Evolutionary conservation across 352 stramenopile species (phyloP).

Genomic region (Thalassiosira mediterranea): DNA sequence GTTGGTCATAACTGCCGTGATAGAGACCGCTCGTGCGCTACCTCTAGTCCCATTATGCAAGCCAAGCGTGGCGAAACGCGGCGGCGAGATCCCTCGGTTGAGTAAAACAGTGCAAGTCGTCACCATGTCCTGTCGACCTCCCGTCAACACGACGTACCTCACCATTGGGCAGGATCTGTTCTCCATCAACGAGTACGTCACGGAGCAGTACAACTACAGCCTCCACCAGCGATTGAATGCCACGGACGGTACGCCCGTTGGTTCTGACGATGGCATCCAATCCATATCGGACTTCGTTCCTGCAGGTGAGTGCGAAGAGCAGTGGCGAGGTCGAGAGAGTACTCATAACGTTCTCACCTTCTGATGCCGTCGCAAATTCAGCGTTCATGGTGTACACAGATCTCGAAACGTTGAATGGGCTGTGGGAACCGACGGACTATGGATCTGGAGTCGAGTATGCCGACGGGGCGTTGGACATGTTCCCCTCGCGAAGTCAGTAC

Average conservation of each 20-base stretch:
- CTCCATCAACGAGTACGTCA: conserved; percentile 76
- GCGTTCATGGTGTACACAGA: conserved; percentile 77
- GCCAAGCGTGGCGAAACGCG: no score
- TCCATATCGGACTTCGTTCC: conserved; percentile 54
- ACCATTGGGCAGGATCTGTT: conserved; percentile 81
- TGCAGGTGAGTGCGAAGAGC: conserved; percentile 32
- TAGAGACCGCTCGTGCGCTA: no score
- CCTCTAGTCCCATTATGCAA: no score
- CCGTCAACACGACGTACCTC: conserved; percentile 62
- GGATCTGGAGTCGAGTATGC: conserved; percentile 80
- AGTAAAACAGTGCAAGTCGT: no score
- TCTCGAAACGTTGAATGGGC: conserved; percentile 63
- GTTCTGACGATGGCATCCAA: neutral
- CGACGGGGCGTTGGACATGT: conserved; percentile 45
- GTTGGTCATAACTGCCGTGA: no score
- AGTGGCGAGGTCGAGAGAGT: no score
- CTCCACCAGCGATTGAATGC: conserved; percentile 47
- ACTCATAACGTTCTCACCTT: no score
- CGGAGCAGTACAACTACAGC: conserved; percentile 72
- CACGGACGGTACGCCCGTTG: neutral
- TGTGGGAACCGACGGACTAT: conserved; percentile 74
- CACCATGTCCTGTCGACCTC: conserved; percentile 66
- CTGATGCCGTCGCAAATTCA: no score
- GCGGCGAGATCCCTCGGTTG: no score
- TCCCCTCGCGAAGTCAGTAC: conserved; percentile 17